Base-by-base conservation (phyloP, 2,329 filamentous ascomycete genomes). In the Calonectria honghensis region DNA sequence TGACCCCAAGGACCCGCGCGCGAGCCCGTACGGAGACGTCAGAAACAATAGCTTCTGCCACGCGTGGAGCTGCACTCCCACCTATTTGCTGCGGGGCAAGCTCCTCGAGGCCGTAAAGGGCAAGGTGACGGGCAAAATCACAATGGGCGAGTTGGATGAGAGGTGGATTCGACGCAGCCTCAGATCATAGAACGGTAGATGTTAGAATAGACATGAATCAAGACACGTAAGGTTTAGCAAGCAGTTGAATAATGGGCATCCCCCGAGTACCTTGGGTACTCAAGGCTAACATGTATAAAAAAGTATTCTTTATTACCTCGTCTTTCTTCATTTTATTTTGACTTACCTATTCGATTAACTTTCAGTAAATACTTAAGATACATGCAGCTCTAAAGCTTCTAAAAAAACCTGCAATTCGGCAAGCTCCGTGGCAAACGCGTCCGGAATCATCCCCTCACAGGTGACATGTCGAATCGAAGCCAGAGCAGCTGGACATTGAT, bases 21-120 rank as follows among this genome's bases (percentile, higher is more conserved):
- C 74, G 27, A 77, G 71, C 16, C 75, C 75, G 24, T 77, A 77
- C 6, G 75, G 75, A 27, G 75, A 77, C 52, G 74, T 73, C 11
- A 69, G 75, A 27, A 77, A 76, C 57, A 77, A 77, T 64, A 76
- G 75, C 37, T 76, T 75, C 29, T 77, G 75, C 50, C 75, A 76
- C 27, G 75, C 75, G 14, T 77, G 75, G 75, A 77, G 75, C n/a
- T 77, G 75, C 31, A 76, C 74, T 13, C 75, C 75, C 4, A 77
- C 75, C 0, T 75, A 74, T 54, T 18, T 77, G 6, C 65, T 77
- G 14, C 69, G n/a, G 3, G 73, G 69, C 24, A 65, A 72, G 20
- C 59, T 75, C 4, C 24, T 73, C 1, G 51, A 66, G 2, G 45
- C 57, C 18, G 70, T 41, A 51, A 66, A 65, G 2, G 73, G 70